phyloP scores from a whole-genome alignment of 257 asterid species.

The Solanum gandarillasii region DNA sequence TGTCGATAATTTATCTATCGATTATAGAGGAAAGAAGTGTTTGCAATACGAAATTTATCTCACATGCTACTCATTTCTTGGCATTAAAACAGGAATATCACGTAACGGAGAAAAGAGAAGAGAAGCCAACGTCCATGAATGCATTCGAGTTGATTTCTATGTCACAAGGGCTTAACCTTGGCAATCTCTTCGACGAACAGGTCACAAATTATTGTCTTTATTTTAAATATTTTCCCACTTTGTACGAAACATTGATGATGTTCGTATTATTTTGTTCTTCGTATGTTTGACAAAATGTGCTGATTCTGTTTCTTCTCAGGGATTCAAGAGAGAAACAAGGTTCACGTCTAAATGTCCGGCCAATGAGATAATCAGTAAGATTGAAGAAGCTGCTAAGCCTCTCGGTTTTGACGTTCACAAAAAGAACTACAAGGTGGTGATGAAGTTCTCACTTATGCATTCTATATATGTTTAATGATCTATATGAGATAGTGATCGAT shows the following conservation, averaged over 20 bases:
- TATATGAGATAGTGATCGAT: neutral
- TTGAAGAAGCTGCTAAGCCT: conserved; percentile 82
- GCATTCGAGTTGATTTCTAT: conserved; percentile 93
- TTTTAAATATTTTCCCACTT: neutral
- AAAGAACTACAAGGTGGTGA: conserved; percentile 77
- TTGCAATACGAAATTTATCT: neutral
- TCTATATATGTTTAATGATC: neutral
- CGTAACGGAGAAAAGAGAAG: conserved; percentile 65
- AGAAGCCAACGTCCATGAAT: conserved; percentile 76
- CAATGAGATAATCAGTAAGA: conserved; percentile 62
- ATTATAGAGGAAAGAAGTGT: neutral
- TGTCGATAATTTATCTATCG: neutral
- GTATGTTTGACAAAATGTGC: conserved; percentile 10
- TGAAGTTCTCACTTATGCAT: neutral
- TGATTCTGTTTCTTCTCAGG: conserved; percentile 47
- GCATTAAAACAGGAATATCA: conserved; percentile 50
- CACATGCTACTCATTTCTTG: neutral
- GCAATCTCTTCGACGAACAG: conserved; percentile 72
- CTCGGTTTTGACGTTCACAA: conserved; percentile 83
- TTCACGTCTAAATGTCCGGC: conserved; percentile 79
- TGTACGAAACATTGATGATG: neutral
- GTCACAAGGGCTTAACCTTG: conserved; percentile 92
- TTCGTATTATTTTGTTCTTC: neutral
- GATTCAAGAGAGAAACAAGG: conserved; percentile 79
- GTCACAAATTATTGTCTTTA: conserved; percentile 12